Evolutionary conservation across 345 rosid species (phyloP).

Genomic region (Trapa bicornis): DNA sequence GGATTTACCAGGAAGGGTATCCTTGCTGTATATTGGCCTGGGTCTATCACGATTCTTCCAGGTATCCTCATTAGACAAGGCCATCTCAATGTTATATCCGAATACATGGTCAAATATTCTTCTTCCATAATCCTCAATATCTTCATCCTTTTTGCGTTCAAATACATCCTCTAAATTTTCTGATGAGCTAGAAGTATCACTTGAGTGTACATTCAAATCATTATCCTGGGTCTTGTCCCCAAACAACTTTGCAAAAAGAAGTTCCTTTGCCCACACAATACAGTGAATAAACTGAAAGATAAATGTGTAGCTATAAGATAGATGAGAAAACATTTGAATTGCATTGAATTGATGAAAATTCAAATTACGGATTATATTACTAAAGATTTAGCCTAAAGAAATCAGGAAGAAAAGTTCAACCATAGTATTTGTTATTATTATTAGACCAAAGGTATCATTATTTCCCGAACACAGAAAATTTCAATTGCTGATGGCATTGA

Average conservation of each 20-base stretch:
- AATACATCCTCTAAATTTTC: slow-evolving; percentile 63
- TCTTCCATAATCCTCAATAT: slow-evolving; percentile 69
- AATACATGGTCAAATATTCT: slow-evolving; percentile 95
- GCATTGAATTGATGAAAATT: neutral
- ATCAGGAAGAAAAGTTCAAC: neutral
- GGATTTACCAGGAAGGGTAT: slow-evolving; percentile 38
- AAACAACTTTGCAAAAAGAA: slow-evolving; percentile 91
- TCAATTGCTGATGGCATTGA: too few relatives aligned
- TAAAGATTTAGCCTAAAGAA: neutral
- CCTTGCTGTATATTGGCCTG: slow-evolving; percentile 65
- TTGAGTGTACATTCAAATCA: slow-evolving; percentile 86
- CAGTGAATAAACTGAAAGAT: slow-evolving; percentile 88
- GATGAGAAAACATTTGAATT: neutral
- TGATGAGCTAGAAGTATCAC: slow-evolving; percentile 49
- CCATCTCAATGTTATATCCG: slow-evolving; percentile 85
- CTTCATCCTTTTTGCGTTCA: slow-evolving; percentile 58
- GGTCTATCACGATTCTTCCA: slow-evolving; percentile 85
- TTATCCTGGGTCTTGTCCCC: slow-evolving; percentile 93
- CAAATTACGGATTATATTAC: neutral
- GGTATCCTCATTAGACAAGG: slow-evolving; percentile 88
- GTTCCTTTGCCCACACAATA: slow-evolving; percentile 96
- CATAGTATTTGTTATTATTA: neutral
- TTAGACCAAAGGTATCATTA: neutral
- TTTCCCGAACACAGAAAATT: neutral
- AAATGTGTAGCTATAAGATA: neutral